Base-by-base conservation (phyloP, 2,329 filamentous ascomycete genomes). In the Chrysoporthe deuterocubensis region DNA sequence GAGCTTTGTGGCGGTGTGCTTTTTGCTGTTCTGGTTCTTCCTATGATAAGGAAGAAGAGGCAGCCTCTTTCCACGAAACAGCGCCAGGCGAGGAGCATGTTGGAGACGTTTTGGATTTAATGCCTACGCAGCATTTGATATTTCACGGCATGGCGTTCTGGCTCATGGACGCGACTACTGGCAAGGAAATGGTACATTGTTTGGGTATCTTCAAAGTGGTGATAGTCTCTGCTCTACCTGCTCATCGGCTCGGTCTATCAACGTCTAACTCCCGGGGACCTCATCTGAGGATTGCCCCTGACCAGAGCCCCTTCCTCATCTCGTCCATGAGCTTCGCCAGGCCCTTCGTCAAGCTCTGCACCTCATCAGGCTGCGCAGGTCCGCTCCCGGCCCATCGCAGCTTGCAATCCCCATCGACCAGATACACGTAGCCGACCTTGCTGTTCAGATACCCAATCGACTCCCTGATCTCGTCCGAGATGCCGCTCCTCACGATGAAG, bases 371-470 rank as follows among this genome's bases (percentile, higher is more conserved):
- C 70, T 89, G 84, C 58, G 89, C 88, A 59, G 84, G 77, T 14
- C 90, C 92, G 75, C 94, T 97, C 4, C 92, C 96, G 0, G 95
- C 96, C 96, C 96, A 99, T 67, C 96, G 87, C 73, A 99, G 96
- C 80, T 89, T 92, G 78, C 94, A 97, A 71, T 94, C 85, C 70
- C 89, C 84, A 77, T 99, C 96, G 68, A 99, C 84, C 60, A 99
- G 84, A 79, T 97, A 99, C 4, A 94, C 91, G 80, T 97, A 98
- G 48, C 94, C 95, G 44, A 97, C 95, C 79, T 94, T 96, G 72
- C 89, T 89, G 80, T 99, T 99, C 76, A 97, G 81, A 76, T 97
- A 73, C 13, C 89, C 89, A 70, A 91, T 87, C 50, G 81, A 82
- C 77, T 90, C 88, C 64, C 85, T 83, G 66, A 90, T 87, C 66